Base-by-base conservation (phyloP, 495 filamentous ascomycete species). In the Xanthoparmelia taractica region DNA sequence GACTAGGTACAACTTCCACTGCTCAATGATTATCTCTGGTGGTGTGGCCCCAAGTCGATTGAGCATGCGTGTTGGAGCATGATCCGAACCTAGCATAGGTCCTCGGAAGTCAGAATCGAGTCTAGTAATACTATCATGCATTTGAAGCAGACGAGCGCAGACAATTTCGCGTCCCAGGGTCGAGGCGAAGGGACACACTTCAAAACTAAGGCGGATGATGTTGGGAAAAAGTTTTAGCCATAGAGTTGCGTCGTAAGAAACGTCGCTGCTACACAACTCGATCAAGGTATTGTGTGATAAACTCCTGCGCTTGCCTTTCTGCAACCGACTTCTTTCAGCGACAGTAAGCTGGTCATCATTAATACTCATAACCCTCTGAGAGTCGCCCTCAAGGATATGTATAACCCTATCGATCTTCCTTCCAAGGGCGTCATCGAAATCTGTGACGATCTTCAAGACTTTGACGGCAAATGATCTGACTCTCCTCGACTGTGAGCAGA, bases 191-290 rank as follows among this genome's bases (percentile, higher is more conserved):
- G 91, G 89, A 69, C 93, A 97, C 54, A 87, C 86, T 71, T 97
- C 90, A 68, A 90, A 94, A 55, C 90, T 92, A 63, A 95, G 88
- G 8, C 91, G 85, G 48, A 97, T 88, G 36, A 99, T 83, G 72
- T 96, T 97, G 12, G 94, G 95, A 68, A 99, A 99, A 12, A 97
- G 85, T 71, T 97, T 97, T 70, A 94, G 92, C 94, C 94, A 99
- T 54, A 99, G 73, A 0, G 91, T 95, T 6, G 91, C 87, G 70
- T 98, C 94, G 69, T 97, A 96, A 5, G 91, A 90, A 23, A 94
- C 86, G 65, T 97, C 94, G 73, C 94, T 97, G 73, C 90, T 91
- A 74, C 94, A 96, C 37, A 99, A 82, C 71, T 97, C 92, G 38
- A 97, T 88, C 17, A 97, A 76, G 17, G 90, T 95, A 55, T 90